Evolutionary conservation across 176 grass and related monocot species (phyloP).

Genomic region (Areca catechu): DNA sequence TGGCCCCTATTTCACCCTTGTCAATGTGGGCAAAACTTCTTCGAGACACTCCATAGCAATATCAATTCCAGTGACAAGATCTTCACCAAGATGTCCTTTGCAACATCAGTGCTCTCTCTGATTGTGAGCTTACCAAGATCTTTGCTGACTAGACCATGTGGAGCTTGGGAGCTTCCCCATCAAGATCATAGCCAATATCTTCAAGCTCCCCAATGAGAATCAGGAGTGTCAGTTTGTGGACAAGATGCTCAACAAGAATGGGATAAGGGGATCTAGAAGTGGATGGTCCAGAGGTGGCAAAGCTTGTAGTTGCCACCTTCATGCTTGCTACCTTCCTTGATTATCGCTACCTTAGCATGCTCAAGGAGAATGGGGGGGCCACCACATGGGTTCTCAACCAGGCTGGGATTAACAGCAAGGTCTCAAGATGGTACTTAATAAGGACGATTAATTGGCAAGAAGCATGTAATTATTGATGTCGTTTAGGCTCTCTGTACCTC

Average conservation of each 20-base stretch:
- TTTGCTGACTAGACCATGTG: constrained; percentile 65
- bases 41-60: constrained; percentile 89
- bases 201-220: constrained; percentile 41
- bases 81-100: constrained; percentile 67
- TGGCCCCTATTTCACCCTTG: constrained; percentile 62
- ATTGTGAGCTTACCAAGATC: constrained; percentile 48
- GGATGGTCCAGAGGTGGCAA: constrained; percentile 85
- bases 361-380: constrained; percentile 75
- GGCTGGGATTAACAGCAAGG: constrained; percentile 47
- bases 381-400: constrained; percentile 42
- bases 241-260: constrained; percentile 86
- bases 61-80: constrained; percentile 94
- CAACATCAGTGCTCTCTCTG: constrained; percentile 33
- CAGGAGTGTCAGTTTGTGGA: constrained; percentile 40
- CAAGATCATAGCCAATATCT: constrained; percentile 71
- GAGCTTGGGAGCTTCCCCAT: constrained; percentile 88
- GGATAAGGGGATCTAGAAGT: constrained; percentile 92
- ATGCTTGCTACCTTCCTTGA: constrained; percentile 65
- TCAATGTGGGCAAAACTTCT: constrained; percentile 64
- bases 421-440: too few species aligned
- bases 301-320: constrained; percentile 64
- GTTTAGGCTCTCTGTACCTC: constrained; percentile 64
- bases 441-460: constrained; percentile 42
- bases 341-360: constrained; percentile 49
- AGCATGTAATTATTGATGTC: constrained; percentile 46